Evolutionary conservation across 169 alveolate genomes (phyloP), one percentile per base, ranked within the genome.

Genomic region (Plasmodium vinckei): DNA sequence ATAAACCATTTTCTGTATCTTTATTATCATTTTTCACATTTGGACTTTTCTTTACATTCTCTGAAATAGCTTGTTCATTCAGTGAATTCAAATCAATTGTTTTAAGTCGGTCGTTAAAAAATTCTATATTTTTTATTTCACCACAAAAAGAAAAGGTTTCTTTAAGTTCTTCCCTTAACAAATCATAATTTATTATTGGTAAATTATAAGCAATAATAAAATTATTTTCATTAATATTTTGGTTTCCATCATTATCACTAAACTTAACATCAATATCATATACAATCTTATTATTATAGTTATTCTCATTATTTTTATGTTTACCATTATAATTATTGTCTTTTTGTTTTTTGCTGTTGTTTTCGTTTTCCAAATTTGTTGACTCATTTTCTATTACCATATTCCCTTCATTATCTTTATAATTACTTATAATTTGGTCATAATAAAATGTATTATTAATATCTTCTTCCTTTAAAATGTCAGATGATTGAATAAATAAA

Each of bases 101-200:
- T 79, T 79, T 79, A n/a, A 79, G 42, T 3, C 89, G 59, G 17
- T 79, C 89, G 53, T 19, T 79, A 60, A 79, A 79, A 65, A 79
- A 79, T 67, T 79, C 89, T 23, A 79, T 54, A 47, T 17, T 56
- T 21, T 79, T 79, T 54, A 79, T 79, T 27, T 64, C 61, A 6
- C 89, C 89, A 12, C 89, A 79, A 61, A 79, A 79, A 42, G 89
- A 79, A 53, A 79, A 79, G 7, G 89, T 46, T 42, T 79, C 84
- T 19, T 61, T 79, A 13, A 79, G 23, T 59, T 79, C 89, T 5
- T 59, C 82, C 19, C 44, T 67, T 9, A 79, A 33, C 67, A 79
- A 10, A 9, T 79, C 79, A 46, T 79, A 79, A 19, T 61, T 79
- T 56, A 79, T 67, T 7, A 79, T 79, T 19, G 89, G 89, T 3